phyloP scores from a whole-genome alignment of 78 protist genomes.

The Polysphondylium violaceum region DNA sequence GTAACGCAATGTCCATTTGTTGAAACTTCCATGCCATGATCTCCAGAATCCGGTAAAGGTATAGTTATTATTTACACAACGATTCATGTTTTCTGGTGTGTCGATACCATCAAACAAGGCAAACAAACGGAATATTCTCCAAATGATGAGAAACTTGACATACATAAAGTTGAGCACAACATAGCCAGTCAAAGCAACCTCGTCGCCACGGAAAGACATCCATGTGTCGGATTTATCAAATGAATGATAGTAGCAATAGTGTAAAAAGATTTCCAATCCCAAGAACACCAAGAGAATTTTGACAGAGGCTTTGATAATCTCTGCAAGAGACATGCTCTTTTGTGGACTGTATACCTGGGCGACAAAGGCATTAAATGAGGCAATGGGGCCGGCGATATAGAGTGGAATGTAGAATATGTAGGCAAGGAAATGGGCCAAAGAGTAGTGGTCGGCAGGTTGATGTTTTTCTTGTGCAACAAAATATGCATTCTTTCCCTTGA shows the following conservation, averaged over 20 bases:
- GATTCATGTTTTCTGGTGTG: conserved; percentile 91
- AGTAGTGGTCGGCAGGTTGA: conserved; percentile 65
- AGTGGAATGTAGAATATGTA: conserved; percentile 81
- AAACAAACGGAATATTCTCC: conserved; percentile 86
- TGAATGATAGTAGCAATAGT: conserved; percentile 74
- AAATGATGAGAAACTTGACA: conserved; percentile 89
- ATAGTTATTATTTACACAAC: conserved; percentile 85
- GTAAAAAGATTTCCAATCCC: conserved; percentile 42
- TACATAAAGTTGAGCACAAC: conserved; percentile 83
- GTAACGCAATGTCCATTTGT: conserved; percentile 90
- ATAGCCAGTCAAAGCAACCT: conserved; percentile 54
- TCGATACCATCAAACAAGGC: conserved; percentile 91
- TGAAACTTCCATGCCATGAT: conserved; percentile 91
- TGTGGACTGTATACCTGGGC: conserved; percentile 73
- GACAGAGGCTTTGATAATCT: conserved; percentile 14
- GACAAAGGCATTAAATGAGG: conserved; percentile 78
- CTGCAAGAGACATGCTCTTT: conserved; percentile 26
- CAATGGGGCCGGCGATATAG: conserved; percentile 85
- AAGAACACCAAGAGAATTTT: conserved; percentile 70
- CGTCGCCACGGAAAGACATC: conserved; percentile 65
- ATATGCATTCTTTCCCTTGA: conserved; percentile 51
- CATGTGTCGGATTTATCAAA: conserved; percentile 58
- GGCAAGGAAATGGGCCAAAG: conserved; percentile 52
- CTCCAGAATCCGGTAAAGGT: conserved; percentile 91
- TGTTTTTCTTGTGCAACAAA: conserved; percentile 38